These are phyloP conservation scores for Myriosclerotinia scirpicola DNA, from an alignment of 2,329 filamentous ascomycete species.

Conservation along the genomic window DNA sequence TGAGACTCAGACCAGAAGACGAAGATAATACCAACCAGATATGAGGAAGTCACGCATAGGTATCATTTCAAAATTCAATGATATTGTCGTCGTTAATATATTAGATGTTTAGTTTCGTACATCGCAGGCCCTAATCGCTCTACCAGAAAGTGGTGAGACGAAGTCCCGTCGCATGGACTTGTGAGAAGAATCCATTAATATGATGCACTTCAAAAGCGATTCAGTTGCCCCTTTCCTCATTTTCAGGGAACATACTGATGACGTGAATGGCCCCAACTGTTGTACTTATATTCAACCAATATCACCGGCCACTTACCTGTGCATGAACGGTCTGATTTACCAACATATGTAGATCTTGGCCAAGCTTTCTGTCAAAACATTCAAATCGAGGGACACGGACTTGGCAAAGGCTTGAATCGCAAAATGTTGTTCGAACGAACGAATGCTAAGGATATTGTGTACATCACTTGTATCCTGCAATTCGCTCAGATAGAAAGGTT, in stretches of 20 bases:
- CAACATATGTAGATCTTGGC: conserved; percentile 2
- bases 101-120: background rate
- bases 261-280: conserved; percentile 1
- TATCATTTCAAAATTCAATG: background rate
- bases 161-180: background rate
- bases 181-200: background rate
- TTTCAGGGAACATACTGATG: background rate
- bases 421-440: background rate
- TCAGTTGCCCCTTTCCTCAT: background rate
- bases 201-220: background rate
- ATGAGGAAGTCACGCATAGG: background rate
- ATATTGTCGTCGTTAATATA: background rate
- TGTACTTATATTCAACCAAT: background rate
- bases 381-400: conserved; percentile 2
- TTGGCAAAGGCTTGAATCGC: conserved; percentile 12
- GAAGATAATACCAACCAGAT: background rate
- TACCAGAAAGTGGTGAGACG: background rate
- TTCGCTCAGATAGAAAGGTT: conserved; percentile 1
- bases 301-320: background rate
- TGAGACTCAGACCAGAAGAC: too few relatives aligned
- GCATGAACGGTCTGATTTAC: conserved; percentile 9
- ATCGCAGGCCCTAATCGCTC: background rate
- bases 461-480: background rate
- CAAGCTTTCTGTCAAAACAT: conserved; percentile 18
- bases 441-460: conserved; percentile 1